A percentile compares a stretch with the other conserved stretches of the same genome.
Conservation (phyloP, 108 stramenopile genomes). For the Fragilaria crotonensis region DNA sequence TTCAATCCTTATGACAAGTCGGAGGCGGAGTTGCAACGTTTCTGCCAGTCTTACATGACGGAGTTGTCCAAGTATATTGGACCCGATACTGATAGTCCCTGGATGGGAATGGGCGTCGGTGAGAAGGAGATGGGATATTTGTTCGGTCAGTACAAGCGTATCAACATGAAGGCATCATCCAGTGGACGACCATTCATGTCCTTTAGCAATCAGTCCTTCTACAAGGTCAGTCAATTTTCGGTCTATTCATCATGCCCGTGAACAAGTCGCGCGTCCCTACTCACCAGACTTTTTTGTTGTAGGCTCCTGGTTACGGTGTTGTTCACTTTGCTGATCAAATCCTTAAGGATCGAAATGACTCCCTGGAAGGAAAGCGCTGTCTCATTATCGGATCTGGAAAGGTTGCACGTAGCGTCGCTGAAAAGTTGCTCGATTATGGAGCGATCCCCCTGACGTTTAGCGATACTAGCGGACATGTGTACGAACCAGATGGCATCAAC, state of each 20-base stretch:
- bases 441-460: slow-evolving; percentile 92
- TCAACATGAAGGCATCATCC: slow-evolving; percentile 49
- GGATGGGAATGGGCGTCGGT: slow-evolving; percentile 89
- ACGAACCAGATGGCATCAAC: slow-evolving; percentile 93
- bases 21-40: slow-evolving; percentile 94
- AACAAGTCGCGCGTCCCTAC: too few relatives aligned
- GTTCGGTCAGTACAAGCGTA: slow-evolving; percentile 98
- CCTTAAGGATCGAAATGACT: slow-evolving; percentile 79
- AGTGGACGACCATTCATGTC: slow-evolving; percentile 51
- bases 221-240: too few relatives aligned
- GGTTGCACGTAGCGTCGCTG: slow-evolving; percentile 85
- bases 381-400: slow-evolving; percentile 92
- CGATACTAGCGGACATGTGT: slow-evolving; percentile 90
- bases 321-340: slow-evolving; percentile 89
- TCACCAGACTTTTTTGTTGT: slow-evolving; percentile 27
- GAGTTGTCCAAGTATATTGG: slow-evolving; percentile 96
- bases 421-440: slow-evolving; percentile 88
- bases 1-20: slow-evolving; percentile 92
- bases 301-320: slow-evolving; percentile 92
- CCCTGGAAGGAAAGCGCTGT: slow-evolving; percentile 90
- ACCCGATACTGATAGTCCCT: slow-evolving; percentile 85
- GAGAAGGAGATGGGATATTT: slow-evolving; percentile 91
- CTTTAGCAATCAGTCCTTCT: slow-evolving; percentile 15
- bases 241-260: too few relatives aligned
- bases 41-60: slow-evolving; percentile 97